A percentile compares a stretch with the other conserved stretches of the same genome.
These are phyloP conservation scores for Mallotus repandus DNA, from an alignment of 441 rosid species.

Conservation along the genomic window DNA sequence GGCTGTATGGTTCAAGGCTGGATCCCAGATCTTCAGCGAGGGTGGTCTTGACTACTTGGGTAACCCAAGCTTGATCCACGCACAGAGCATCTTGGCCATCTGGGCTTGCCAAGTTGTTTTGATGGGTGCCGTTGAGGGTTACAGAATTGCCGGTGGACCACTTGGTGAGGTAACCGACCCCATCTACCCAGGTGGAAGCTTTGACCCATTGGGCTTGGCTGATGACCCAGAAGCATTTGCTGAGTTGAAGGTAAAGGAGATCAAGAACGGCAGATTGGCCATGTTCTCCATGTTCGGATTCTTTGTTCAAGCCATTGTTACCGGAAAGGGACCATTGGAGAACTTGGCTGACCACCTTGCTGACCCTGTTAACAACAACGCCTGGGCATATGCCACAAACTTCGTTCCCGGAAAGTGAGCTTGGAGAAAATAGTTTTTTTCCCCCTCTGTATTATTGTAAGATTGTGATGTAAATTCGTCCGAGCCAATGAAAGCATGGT, in stretches of 20 bases:
- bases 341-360: conserved; percentile 56
- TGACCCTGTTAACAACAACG: conserved; percentile 59
- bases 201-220: conserved; percentile 55
- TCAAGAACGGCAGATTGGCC: conserved; percentile 53
- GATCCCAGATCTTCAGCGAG: conserved; percentile 41
- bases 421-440: conserved; percentile 4
- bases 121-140: conserved; percentile 44
- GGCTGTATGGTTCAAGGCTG: conserved; percentile 50
- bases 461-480: conserved; percentile 14
- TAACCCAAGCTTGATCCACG: conserved; percentile 42
- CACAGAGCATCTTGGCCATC: conserved; percentile 48
- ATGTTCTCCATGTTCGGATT: conserved; percentile 63
- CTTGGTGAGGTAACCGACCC: conserved; percentile 55
- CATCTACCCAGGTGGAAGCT: conserved; percentile 52
- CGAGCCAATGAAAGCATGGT: conserved; percentile 18
- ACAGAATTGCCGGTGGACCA: conserved; percentile 44
- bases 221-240: conserved; percentile 54
- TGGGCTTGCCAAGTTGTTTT: conserved; percentile 44
- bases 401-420: conserved; percentile 55
- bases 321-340: conserved; percentile 54
- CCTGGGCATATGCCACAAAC: conserved; percentile 59
- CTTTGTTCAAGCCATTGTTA: conserved; percentile 58
- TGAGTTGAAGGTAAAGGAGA: conserved; percentile 50
- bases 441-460: background rate
- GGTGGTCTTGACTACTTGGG: conserved; percentile 45